Evolutionary conservation across 1,284 basidiomycete genomes (phyloP).

Genomic region (Malassezia arunalokei): DNA sequence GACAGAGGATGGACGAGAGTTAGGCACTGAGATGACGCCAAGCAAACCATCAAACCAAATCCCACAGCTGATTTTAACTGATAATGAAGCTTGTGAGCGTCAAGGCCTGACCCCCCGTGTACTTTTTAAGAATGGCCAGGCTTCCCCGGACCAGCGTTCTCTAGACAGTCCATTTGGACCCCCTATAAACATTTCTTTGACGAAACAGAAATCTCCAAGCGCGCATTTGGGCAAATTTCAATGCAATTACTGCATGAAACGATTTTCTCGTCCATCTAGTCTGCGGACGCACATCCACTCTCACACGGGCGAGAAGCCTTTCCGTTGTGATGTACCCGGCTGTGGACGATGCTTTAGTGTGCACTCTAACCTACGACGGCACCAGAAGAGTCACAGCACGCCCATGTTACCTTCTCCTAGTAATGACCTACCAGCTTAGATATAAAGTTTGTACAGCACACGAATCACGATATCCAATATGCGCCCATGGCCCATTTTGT

Average conservation of each 20-base stretch:
- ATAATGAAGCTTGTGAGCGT: background rate
- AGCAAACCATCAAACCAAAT: background rate
- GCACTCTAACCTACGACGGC: constrained; percentile 41
- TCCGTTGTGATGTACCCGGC: constrained; percentile 32
- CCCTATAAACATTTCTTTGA: background rate
- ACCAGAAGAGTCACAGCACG: constrained; percentile 31
- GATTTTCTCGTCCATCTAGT: constrained; percentile 38
- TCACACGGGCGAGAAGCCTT: constrained; percentile 44
- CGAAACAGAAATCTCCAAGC: background rate
- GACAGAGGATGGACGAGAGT: background rate
- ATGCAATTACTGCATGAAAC: constrained; percentile 37
- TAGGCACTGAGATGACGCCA: background rate
- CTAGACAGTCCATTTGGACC: no score
- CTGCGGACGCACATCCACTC: constrained; percentile 42
- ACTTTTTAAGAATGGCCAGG: no score
- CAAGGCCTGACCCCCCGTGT: no score
- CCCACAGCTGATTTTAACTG: background rate
- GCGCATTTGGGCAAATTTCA: constrained; percentile 26
- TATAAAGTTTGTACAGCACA: no score
- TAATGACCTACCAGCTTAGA: background rate
- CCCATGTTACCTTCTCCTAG: background rate
- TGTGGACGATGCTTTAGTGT: constrained; percentile 43
- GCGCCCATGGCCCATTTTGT: no score
- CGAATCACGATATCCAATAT: no score
- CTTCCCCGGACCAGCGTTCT: no score